A percentile compares a stretch with the other conserved stretches of the same genome.
phyloP scores from a whole-genome alignment of 2,329 filamentous ascomycete genomes.

The Pseudocercospora crystallina region DNA sequence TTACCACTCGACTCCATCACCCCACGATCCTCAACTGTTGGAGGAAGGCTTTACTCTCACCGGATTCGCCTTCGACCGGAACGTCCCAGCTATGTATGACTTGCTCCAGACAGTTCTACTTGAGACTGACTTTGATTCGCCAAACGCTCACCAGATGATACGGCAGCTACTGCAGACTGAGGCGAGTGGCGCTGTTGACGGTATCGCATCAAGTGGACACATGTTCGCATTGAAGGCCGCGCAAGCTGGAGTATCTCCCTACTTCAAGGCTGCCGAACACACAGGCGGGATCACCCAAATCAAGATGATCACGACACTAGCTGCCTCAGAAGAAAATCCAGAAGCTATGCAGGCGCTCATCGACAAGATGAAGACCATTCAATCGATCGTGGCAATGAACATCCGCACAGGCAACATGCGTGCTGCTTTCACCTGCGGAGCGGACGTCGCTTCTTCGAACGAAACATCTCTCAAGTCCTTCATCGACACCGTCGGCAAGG shows the following conservation, averaged over 20 bases:
- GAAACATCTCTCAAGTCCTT: constrained; percentile 70
- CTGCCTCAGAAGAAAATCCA: constrained; percentile 69
- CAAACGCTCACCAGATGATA: constrained; percentile 77
- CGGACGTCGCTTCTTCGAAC: constrained; percentile 69
- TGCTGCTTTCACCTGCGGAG: constrained; percentile 80
- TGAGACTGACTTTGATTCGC: constrained; percentile 86
- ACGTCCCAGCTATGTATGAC: constrained; percentile 88
- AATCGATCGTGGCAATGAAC: constrained; percentile 71
- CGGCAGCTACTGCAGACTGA: constrained; percentile 82
- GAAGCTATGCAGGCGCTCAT: constrained; percentile 61
- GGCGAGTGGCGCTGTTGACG: constrained; percentile 85
- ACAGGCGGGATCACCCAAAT: constrained; percentile 89
- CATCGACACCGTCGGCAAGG: constrained; percentile 46
- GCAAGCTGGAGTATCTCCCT: constrained; percentile 72
- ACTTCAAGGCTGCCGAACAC: constrained; percentile 75
- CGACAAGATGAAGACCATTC: constrained; percentile 79
- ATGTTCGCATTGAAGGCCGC: constrained; percentile 81
- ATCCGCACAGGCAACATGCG: constrained; percentile 61
- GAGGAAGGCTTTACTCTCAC: constrained; percentile 81
- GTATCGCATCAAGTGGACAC: constrained; percentile 87
- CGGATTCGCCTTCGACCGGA: constrained; percentile 84
- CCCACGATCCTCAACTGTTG: constrained; percentile 66
- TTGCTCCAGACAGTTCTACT: constrained; percentile 75
- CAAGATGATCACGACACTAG: constrained; percentile 76
- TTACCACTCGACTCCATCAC: constrained; percentile 79